Evolutionary conservation across 1,284 basidiomycete species (phyloP), one percentile per base, ranked within the genome.

Genomic region (Entoloma clypeatum): DNA sequence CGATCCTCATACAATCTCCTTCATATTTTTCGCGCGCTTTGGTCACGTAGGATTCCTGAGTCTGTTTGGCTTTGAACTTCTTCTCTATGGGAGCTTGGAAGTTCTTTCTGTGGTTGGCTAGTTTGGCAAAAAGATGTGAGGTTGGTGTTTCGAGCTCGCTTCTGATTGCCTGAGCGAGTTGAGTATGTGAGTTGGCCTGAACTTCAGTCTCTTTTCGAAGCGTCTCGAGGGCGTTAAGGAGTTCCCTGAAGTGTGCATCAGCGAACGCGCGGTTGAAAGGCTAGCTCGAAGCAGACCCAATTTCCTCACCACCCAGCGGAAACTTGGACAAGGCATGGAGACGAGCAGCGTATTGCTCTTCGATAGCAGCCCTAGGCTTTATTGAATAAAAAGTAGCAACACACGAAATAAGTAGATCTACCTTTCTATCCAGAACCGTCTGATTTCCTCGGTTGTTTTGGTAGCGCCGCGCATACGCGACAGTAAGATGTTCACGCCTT

Each of bases 11-110:
- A 63, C 91, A 95, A 59, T 98, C 93, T 19, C 74, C 75, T 60
- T 97, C 92, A 66, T 98, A 99, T 59, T 93, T 91, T 60, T 96
- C 92, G 40, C 86, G 79, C 1, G 95, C 91, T 64, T 92, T 92
- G 42, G 72, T 69, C 13, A 92, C 91, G 55, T 90, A 84, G 6
- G 77, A 75, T 56, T 94, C 90, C 52, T 92, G 89, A 9, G 79
- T 75, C 57, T 86, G 82, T 60, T 93, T 93, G 30, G 77, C 76
- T 64, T 90, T 92, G 72, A 83, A 91, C 52, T 85, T 75, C 61
- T 92, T 92, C 62, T 96, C 93, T 52, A 95, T 77, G 21, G 72
- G 67, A 0, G 74, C 64, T 60, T 94, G 90, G 41, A 77, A 70
- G 36, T 63, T 69, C 52, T 80, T 83, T 55, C 87, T 84, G 62